phyloP scores from a whole-genome alignment of 2,329 filamentous ascomycete genomes.

The Penicillium fuscoglaucum region DNA sequence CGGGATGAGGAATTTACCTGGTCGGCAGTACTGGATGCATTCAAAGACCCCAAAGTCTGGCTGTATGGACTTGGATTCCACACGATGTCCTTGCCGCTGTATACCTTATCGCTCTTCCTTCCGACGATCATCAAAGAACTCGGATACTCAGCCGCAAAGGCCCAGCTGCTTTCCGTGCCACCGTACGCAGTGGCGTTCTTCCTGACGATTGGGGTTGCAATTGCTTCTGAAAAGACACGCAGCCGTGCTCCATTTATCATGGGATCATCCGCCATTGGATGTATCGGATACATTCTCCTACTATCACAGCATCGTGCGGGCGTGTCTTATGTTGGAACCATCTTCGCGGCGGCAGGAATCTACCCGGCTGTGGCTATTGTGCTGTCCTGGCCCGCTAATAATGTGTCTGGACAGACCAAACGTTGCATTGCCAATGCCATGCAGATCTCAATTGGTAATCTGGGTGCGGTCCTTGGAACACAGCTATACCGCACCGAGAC shows the following conservation, averaged over 20 bases:
- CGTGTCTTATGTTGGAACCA: conserved; percentile 8
- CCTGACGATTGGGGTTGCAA: conserved; percentile 59
- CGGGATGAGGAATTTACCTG: conserved; percentile 69
- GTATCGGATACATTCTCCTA: conserved; percentile 64
- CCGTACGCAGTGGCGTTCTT: conserved; percentile 64
- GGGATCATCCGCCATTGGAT: conserved; percentile 56
- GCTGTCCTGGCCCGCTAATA: conserved; percentile 70
- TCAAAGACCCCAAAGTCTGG: conserved; percentile 53
- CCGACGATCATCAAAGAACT: conserved; percentile 47
- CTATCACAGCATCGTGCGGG: conserved; percentile 53
- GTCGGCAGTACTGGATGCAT: conserved; percentile 62
- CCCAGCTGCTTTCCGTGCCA: conserved; percentile 61
- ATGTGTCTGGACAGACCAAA: conserved; percentile 70
- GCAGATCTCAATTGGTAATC: conserved; percentile 70
- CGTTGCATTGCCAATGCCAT: conserved; percentile 67
- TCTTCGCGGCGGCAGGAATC: conserved; percentile 10
- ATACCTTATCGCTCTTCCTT: conserved; percentile 44
- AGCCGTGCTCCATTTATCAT: conserved; percentile 65
- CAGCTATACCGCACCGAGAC: conserved; percentile 65
- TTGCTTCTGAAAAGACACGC: conserved; percentile 55
- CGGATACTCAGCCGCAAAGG: conserved; percentile 44
- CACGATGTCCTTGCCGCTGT: conserved; percentile 60
- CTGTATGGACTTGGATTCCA: conserved; percentile 21
- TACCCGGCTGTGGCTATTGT: conserved; percentile 56
- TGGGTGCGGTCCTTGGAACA: conserved; percentile 68